Conservation (phyloP, 768 basidiomycete species). For the Suillus cothurnatus region DNA sequence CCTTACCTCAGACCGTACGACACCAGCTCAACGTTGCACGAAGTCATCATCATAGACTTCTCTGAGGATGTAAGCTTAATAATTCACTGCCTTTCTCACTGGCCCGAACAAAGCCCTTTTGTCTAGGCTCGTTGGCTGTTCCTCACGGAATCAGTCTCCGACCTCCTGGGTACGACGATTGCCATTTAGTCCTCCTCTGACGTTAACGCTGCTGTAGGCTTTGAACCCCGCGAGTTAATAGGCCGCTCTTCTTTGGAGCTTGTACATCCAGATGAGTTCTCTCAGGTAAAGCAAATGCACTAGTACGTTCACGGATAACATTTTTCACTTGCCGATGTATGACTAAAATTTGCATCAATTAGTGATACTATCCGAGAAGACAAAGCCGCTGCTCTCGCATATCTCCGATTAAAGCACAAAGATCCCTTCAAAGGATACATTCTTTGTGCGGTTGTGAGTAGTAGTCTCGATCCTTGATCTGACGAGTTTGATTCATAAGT, state of each 20-base stretch:
- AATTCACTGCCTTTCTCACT: neutral
- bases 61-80: constrained; percentile 58
- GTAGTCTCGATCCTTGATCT: neutral
- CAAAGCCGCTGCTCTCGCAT: constrained; percentile 78
- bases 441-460: constrained; percentile 71
- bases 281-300: constrained; percentile 65
- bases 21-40: constrained; percentile 13
- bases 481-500: constrained; percentile 9
- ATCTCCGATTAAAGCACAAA: constrained; percentile 79
- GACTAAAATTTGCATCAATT: constrained; percentile 9
- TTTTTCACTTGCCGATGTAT: neutral
- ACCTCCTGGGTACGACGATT: constrained; percentile 54
- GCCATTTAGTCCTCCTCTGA: neutral
- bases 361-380: constrained; percentile 79
- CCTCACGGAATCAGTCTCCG: constrained; percentile 64
- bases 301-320: constrained; percentile 48
- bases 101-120: constrained; percentile 10
- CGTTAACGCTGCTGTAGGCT: constrained; percentile 47
- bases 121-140: constrained; percentile 66
- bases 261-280: constrained; percentile 80
- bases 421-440: constrained; percentile 77
- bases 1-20: constrained; percentile 6
- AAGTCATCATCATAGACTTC: constrained; percentile 84
- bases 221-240: constrained; percentile 71
- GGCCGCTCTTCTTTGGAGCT: constrained; percentile 71